Base-by-base conservation (phyloP, 306 rosid genomes). In the Malus sylvestris region DNA sequence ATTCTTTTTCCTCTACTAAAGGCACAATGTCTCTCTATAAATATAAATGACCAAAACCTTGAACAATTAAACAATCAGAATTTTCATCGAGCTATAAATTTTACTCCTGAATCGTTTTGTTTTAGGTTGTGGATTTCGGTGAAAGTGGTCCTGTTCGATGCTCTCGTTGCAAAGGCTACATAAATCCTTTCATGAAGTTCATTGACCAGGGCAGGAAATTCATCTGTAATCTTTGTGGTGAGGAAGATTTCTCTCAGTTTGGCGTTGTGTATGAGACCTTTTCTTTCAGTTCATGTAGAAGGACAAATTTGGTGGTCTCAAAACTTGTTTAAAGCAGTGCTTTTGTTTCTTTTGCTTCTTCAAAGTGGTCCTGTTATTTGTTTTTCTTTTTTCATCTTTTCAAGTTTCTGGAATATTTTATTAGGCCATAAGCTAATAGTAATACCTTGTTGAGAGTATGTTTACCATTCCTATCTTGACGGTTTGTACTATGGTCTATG, bases 71-170 rank as follows among this genome's bases (percentile, higher is more conserved):
- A 29, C 75, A 35, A 68, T 70, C 55, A 6, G 14, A 65, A 46
- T 45, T 2, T 52, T 32, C 10, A 51, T 38, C 10, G 2, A n/a
- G 40, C 46, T 42, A 40, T 29, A 49, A 12, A 12, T 15, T 75
- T 40, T 66, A 14, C 16, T 63, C 8, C 68, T 68, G 72, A 53
- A 78, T 52, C 7, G 18, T 68, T 33, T 74, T 46, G 76, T 68
- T 71, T 33, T 85, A 95, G 99, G 93, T 95, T 88, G 98, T 92
- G 73, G 99, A 95, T 82, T 95, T 95, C 85, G 98, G 98, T 86
- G 99, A 95, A 83, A 78, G 93, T 68, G 99, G 99, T 80, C 99
- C 99, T 67, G 93, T 95, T 61, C 96, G 99, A 76, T 95, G 99
- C 86, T 91, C 97, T 70, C 97, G 99, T 63, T 95, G 99, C 94